Evolutionary conservation across 495 filamentous ascomycete genomes (phyloP).

Genomic region (Sordaria brevicollis): DNA sequence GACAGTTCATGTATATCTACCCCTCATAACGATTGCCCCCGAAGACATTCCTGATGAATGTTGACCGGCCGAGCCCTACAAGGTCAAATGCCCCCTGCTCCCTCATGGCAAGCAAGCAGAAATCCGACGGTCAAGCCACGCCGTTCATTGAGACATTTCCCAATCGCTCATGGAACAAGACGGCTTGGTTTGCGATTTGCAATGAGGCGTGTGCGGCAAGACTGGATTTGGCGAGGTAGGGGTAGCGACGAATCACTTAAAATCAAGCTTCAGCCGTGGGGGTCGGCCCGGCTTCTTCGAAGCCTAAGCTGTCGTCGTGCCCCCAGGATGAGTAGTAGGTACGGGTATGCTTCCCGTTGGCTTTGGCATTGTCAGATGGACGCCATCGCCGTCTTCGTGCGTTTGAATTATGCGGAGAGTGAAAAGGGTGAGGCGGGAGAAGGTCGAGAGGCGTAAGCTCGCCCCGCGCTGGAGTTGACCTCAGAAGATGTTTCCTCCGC

Average conservation of each 20-base stretch:
- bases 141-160: neutral
- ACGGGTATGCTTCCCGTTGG: neutral
- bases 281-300: neutral
- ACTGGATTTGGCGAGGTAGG: neutral
- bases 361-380: neutral
- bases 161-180: neutral
- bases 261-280: neutral
- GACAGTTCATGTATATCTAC: neutral
- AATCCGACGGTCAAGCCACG: neutral
- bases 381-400: neutral
- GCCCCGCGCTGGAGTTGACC: neutral
- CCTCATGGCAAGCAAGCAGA: neutral
- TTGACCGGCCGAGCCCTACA: neutral
- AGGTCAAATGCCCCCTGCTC: neutral
- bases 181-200: neutral
- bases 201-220: neutral
- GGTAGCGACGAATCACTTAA: neutral
- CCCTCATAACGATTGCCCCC: neutral
- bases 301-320: neutral
- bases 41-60: neutral
- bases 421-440: neutral
- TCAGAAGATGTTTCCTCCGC: neutral
- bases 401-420: neutral
- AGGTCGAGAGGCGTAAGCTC: neutral
- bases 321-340: neutral